A percentile compares a stretch with the other conserved stretches of the same genome.
These are phyloP conservation scores for Cutaneotrichosporon sp. DNA, from an alignment of 1,284 basidiomycete genomes.

Conservation along the genomic window DNA sequence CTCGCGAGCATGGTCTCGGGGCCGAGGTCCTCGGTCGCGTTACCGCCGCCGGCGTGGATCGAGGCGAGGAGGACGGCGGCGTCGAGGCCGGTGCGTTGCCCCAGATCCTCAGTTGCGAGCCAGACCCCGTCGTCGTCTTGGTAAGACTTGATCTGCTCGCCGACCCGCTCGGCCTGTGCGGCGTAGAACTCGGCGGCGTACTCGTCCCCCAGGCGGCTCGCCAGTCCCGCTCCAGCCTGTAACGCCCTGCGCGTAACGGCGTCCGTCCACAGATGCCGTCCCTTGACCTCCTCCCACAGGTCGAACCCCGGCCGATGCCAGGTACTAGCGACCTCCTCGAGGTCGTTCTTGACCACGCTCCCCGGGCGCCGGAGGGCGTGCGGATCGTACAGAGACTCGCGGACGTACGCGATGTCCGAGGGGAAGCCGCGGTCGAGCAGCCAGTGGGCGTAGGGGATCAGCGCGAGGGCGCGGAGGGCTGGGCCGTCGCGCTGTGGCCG, in stretches of 20 bases:
- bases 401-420: conserved; percentile 48
- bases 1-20: conserved; percentile 44
- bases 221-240: conserved; percentile 51
- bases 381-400: conserved; percentile 48
- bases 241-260: conserved; percentile 51
- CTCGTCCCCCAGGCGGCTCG: conserved; percentile 45
- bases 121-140: neutral
- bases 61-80: conserved; percentile 53
- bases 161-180: conserved; percentile 37
- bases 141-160: conserved; percentile 41
- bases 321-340: conserved; percentile 55
- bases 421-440: conserved; percentile 49
- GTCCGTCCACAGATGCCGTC: conserved; percentile 56
- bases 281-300: conserved; percentile 52
- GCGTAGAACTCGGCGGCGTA: conserved; percentile 49
- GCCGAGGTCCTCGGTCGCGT: conserved; percentile 21
- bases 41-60: conserved; percentile 45
- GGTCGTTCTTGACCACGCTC: conserved; percentile 57
- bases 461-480: conserved; percentile 54
- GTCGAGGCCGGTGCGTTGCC: conserved; percentile 42
- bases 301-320: conserved; percentile 54
- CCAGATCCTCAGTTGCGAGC: neutral
- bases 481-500: conserved; percentile 58
- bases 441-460: conserved; percentile 54
- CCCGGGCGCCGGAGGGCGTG: conserved; percentile 22